A percentile compares a stretch with the other conserved stretches of the same genome.
Evolutionary conservation across 305 asterid species (phyloP).

Genomic region (Solanum hybrid): DNA sequence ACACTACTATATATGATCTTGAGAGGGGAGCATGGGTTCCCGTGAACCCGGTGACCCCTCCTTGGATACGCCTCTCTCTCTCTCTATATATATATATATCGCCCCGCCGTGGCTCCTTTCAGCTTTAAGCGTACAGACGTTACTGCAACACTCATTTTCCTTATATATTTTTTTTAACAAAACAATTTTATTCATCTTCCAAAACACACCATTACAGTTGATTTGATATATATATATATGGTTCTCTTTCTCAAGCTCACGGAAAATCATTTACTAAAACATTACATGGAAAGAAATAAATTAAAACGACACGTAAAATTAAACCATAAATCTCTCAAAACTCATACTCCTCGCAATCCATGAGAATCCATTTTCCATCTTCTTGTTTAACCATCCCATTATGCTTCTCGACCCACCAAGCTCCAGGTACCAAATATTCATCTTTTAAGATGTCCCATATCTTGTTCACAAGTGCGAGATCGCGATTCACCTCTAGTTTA

Average conservation of each 20-base stretch:
- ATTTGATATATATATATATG: not conserved
- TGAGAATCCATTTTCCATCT: constrained; percentile 33
- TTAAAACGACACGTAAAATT: not conserved
- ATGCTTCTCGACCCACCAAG: constrained; percentile 43
- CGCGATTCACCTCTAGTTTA: constrained; percentile 17
- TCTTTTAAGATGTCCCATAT: constrained; percentile 16
- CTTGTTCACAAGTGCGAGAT: constrained; percentile 30
- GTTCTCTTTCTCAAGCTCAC: not conserved
- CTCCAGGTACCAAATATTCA: constrained; percentile 17
- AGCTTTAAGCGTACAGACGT: too few relatives aligned
- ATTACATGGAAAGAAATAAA: not conserved
- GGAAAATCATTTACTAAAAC: not conserved
- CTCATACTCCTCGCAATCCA: constrained; percentile 7
- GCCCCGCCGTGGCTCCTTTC: too few relatives aligned
- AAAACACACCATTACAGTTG: not conserved
- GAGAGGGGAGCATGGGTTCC: too few relatives aligned
- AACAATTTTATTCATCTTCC: not conserved
- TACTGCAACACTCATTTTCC: too few relatives aligned
- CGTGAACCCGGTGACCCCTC: too few relatives aligned
- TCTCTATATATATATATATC: too few relatives aligned
- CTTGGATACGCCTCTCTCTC: too few relatives aligned
- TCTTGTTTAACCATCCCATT: constrained; percentile 48
- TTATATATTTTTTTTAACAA: not conserved
- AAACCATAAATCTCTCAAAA: not conserved
- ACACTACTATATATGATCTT: too few relatives aligned